Evolutionary conservation across 1,139 yeast genomes (phyloP), one percentile per base, ranked within the genome.

Genomic region (Cylindricascospora bacillispora): DNA sequence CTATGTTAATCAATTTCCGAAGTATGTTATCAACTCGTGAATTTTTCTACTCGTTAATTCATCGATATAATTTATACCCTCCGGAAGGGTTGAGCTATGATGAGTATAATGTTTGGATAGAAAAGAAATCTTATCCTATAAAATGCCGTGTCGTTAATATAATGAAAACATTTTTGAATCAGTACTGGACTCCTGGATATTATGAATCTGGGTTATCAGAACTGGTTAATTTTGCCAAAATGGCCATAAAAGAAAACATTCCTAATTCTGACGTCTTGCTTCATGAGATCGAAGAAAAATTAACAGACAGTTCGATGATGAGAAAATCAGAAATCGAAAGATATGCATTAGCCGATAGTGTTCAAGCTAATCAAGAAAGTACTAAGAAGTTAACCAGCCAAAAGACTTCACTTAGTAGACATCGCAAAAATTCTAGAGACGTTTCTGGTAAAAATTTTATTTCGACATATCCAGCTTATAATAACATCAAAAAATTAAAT

Each of bases 31-130:
- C 78, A 1, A 69, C 93, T 1, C 57, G 67, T 3, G 82, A 75
- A 35, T 62, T 89, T 21, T 62, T 85, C 33, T 67, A 65, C 15
- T 55, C 70, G 27, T 59, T 89, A 36, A 70, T 77, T 21, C 63
- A 65, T 22, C 62, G 94, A 31, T 89, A 77, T 55, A 67, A 76
- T 36, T 60, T 74, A 20, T 74, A 71, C 38, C 93, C 95, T 4
- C 95, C 95, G 0, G 94, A 80, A 44, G 95, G 93, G 0, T 59
- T 89, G 37, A 72, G 81, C 33, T 78, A 72, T 42, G 93, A 80
- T 37, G 95, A 85, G 47, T 82, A 81, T 49, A 71, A 73, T 26
- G 57, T 65, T 4, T 89, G 98, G 97, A 67, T 76, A 6, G 73
- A 74, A 24, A 71, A 70, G 46, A 85, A 41, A 28, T 29, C 36